Percentiles rank a stretch among this genome's conserved stretches.
Evolutionary conservation across 495 filamentous ascomycete genomes (phyloP).

Genomic region (Talaromyces borbonicus): DNA sequence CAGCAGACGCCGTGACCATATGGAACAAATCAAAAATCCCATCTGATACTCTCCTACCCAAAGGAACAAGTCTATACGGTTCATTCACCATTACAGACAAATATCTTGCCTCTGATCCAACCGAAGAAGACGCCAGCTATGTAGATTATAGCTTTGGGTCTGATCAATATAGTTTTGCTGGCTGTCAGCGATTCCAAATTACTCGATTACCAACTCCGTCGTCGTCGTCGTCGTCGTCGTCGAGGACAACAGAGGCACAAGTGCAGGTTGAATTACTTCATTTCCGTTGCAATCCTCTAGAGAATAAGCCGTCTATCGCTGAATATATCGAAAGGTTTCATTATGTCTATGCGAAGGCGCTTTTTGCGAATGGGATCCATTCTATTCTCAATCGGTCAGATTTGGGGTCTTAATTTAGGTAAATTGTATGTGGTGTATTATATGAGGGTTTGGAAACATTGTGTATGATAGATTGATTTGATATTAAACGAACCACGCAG

Average conservation of each 20-base stretch:
- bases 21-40: constrained; percentile 11
- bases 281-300: constrained; percentile 14
- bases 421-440: no score
- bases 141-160: constrained; percentile 17
- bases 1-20: constrained; percentile 4
- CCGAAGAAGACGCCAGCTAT: constrained; percentile 8
- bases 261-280: constrained; percentile 12
- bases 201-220: constrained; percentile 3
- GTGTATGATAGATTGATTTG: no score
- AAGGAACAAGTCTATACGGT: constrained; percentile 13
- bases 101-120: constrained; percentile 2
- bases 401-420: background rate
- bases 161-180: constrained; percentile 12
- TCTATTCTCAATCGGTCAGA: constrained; percentile 3
- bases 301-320: constrained; percentile 3
- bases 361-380: constrained; percentile 15
- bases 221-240: no score
- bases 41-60: constrained; percentile 3
- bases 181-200: constrained; percentile 15
- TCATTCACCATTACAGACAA: constrained; percentile 13
- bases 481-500: no score
- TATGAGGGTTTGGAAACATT: no score
- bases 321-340: constrained; percentile 13
- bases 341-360: constrained; percentile 12
- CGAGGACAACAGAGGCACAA: background rate